These are phyloP conservation scores for Papiliotrema laurentii DNA, from an alignment of 1,284 basidiomycete genomes.

Conservation along the genomic window DNA sequence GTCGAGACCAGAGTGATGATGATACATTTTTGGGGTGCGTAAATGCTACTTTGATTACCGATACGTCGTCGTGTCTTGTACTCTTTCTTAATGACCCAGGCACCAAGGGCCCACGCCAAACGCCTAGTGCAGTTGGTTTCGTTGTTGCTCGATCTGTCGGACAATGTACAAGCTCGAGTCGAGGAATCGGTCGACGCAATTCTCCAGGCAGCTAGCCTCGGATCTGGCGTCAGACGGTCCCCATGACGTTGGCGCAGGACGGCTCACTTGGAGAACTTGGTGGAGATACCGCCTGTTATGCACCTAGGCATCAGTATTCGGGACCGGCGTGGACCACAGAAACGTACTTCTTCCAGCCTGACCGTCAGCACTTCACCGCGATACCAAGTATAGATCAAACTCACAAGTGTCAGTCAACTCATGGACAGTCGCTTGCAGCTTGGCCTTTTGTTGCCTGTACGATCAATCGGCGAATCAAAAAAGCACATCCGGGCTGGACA, in stretches of 20 bases:
- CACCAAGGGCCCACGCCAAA: neutral
- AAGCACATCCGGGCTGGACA: slow-evolving; percentile 4
- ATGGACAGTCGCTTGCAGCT: slow-evolving; percentile 59
- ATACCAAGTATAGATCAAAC: slow-evolving; percentile 13
- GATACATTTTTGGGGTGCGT: neutral
- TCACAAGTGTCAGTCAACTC: slow-evolving; percentile 47
- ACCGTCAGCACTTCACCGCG: neutral
- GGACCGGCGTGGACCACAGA: neutral
- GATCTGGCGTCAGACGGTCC: slow-evolving; percentile 34
- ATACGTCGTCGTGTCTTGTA: neutral
- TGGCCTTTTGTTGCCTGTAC: slow-evolving; percentile 67
- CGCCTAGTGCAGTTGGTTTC: slow-evolving; percentile 30
- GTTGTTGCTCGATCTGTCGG: slow-evolving; percentile 63
- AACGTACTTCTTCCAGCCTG: slow-evolving; percentile 76
- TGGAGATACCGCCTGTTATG: slow-evolving; percentile 75
- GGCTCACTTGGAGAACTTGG: slow-evolving; percentile 66
- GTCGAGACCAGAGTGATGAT: neutral
- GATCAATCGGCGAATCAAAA: neutral
- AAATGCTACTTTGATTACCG: neutral
- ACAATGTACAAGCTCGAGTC: slow-evolving; percentile 88
- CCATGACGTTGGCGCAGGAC: neutral
- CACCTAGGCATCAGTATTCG: slow-evolving; percentile 65
- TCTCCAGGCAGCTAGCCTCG: slow-evolving; percentile 79
- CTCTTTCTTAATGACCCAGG: neutral
- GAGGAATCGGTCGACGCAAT: slow-evolving; percentile 91